Conservation (phyloP, 1,284 basidiomycete genomes). For the Tetrapyrgos nigripes region DNA sequence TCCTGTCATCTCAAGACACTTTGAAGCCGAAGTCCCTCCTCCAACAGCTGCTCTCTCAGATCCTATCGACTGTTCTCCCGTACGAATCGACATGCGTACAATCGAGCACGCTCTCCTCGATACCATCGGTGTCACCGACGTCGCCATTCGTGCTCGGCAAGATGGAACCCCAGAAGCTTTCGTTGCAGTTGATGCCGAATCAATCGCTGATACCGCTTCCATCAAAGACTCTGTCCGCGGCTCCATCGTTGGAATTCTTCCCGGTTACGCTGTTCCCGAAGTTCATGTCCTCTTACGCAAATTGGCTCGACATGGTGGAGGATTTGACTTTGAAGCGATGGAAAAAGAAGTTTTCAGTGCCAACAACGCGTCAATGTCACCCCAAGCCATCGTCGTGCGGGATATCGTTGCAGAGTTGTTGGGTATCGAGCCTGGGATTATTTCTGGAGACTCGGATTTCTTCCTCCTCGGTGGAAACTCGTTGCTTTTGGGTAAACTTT, state of each 20-base stretch:
- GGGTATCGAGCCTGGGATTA: constrained; percentile 37
- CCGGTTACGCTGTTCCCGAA: constrained; percentile 47
- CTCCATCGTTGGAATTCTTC: constrained; percentile 22
- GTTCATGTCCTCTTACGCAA: constrained; percentile 37
- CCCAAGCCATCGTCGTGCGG: constrained; percentile 41
- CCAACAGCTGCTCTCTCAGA: constrained; percentile 39
- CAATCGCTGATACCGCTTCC: constrained; percentile 20
- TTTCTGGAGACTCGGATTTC: constrained; percentile 48
- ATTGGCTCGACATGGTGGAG: constrained; percentile 24
- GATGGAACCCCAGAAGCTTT: constrained; percentile 45
- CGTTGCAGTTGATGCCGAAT: constrained; percentile 27
- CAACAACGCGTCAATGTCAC: constrained; percentile 38
- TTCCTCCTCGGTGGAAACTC: constrained; percentile 55
- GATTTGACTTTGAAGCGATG: constrained; percentile 43
- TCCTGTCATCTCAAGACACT: constrained; percentile 44
- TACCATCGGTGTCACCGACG: constrained; percentile 56
- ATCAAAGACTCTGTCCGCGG: constrained; percentile 2
- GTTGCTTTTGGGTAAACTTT: constrained; percentile 49
- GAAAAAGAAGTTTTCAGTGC: constrained; percentile 34
- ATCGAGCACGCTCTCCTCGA: constrained; percentile 53
- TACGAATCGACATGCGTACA: constrained; percentile 34
- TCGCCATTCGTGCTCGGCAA: constrained; percentile 41
- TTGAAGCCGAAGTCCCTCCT: constrained; percentile 42
- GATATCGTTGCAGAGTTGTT: constrained; percentile 49
- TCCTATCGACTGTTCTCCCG: constrained; percentile 42